Base-by-base conservation (phyloP, 352 stramenopile species). In the Globisporangium spinosum region DNA sequence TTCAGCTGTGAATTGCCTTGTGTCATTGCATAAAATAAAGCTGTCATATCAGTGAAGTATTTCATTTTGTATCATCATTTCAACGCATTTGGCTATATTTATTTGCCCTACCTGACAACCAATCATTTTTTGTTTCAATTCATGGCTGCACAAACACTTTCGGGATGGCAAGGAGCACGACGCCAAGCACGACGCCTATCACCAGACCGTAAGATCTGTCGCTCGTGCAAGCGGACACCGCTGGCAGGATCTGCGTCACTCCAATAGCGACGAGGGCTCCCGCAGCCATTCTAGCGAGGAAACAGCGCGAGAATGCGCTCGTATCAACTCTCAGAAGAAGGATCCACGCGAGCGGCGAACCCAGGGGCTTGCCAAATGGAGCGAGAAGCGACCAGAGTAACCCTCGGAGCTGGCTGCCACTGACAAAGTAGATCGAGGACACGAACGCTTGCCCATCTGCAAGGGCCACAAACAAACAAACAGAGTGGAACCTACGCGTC, bases 391-490 rank as follows among this genome's bases (percentile, higher is more conserved):
- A 60, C 55, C 55, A 60, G 27, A 45, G 17, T 17, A 43, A 20
- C 15, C 29, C 27, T 9, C 55, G 55, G 17, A 8, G 13, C 25
- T 60, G 29, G 29, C 29, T 60, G 55, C 55, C 55, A 20, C 55
- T 60, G 2, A 29, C 55, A 60, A 60, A 60, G 55, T 60, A 60
- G 29, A 60, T 40, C 6, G 29, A 60, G 7, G 55, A 60, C 20
- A 29, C 12, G 55, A 45, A 60, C 29, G 55, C 55, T 22, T 60
- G 43, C 27, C 55, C 55, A 10, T 60, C 55, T 60, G 20, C 9
- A 25, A 27, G 2, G 15, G 20, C 4, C 15, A 9, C 1, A 58
- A 32, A 32, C n/a, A 55, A 55, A 25, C 47, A 55, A 25, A 55
- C 2, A 7, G 38, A 45, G 38, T 45, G 32, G 45, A 53, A 25